Evolutionary conservation across 345 rosid genomes (phyloP), one percentile per base, ranked within the genome.

Genomic region (Clarkia xantiana): DNA sequence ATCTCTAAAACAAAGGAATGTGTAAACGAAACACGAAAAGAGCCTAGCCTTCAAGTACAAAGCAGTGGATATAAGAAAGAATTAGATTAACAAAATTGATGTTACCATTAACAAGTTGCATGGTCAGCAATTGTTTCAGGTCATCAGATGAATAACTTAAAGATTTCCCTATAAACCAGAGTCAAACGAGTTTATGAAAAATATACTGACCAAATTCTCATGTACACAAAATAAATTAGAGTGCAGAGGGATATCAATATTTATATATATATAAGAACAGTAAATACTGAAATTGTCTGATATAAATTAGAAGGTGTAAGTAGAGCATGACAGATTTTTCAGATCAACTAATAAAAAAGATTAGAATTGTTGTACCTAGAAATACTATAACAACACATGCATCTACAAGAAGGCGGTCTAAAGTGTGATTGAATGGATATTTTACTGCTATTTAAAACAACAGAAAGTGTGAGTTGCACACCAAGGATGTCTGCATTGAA

Each of bases 91-190:
- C 44, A 11, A 52, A 14, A 14, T 44, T 29, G 4, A 29, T 13
- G 18, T 9, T 2, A 49, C 11, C 6, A 29, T 34, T 13, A 47
- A 15, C n/a, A 19, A 13, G 9, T 47, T 12, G 7, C n/a, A 47
- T 42, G 5, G 2, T 42, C 5, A 42, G 10, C n/a, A n/a, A n/a
- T n/a, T n/a, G n/a, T n/a, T n/a, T n/a, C n/a, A n/a, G n/a, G n/a
- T n/a, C n/a, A n/a, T n/a, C n/a, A n/a, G n/a, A n/a, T n/a, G n/a
- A n/a, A n/a, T n/a, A n/a, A n/a, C n/a, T n/a, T n/a, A n/a, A n/a
- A n/a, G n/a, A n/a, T 7, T 54, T 71, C 79, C 94, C 86, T 88
- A 88, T 76, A 81, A 88, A 50, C 93, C 97, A 58, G 97, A 88
- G 63, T 94, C 94, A 58, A 81, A 81, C 45, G 94, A 84, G 61